A percentile compares a stretch with the other conserved stretches of the same genome.
Evolutionary conservation across 1,284 basidiomycete genomes (phyloP).

Genomic region (Leccinum pallidistipes): DNA sequence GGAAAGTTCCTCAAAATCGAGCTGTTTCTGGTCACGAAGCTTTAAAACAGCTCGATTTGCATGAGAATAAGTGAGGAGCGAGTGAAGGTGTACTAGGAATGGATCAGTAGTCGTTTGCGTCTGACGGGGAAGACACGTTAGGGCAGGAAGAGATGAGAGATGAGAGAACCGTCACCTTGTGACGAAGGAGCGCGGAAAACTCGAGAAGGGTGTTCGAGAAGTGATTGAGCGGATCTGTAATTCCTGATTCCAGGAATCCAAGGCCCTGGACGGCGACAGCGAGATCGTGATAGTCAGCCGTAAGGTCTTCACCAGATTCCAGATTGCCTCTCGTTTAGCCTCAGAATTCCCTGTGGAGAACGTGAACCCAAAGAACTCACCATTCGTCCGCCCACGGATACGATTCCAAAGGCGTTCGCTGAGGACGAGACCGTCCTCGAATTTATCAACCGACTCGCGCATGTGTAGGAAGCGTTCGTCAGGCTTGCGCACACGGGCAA

Average conservation of each 20-base stretch:
- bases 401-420: constrained; percentile 83
- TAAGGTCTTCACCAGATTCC: constrained; percentile 86
- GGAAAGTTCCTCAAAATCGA: constrained; percentile 97
- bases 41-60: constrained; percentile 91
- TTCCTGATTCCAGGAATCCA: constrained; percentile 96
- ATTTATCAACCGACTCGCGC: constrained; percentile 89
- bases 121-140: constrained; percentile 39
- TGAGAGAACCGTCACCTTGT: constrained; percentile 52
- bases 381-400: constrained; percentile 76
- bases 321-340: constrained; percentile 78
- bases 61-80: constrained; percentile 85
- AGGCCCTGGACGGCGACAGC: constrained; percentile 95
- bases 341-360: constrained; percentile 53
- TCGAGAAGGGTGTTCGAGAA: constrained; percentile 95
- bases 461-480: constrained; percentile 94
- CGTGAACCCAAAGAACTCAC: constrained; percentile 53
- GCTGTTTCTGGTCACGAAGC: constrained; percentile 96
- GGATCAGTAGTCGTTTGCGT: constrained; percentile 87
- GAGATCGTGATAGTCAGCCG: constrained; percentile 95
- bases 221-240: constrained; percentile 94
- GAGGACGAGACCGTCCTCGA: constrained; percentile 84
- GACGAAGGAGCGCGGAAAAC: constrained; percentile 84
- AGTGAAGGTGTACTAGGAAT: constrained; percentile 87
- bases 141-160: background rate
- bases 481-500: constrained; percentile 93